Conservation (phyloP, 148 eudicot genomes). For the Heliosperma pusillum region DNA sequence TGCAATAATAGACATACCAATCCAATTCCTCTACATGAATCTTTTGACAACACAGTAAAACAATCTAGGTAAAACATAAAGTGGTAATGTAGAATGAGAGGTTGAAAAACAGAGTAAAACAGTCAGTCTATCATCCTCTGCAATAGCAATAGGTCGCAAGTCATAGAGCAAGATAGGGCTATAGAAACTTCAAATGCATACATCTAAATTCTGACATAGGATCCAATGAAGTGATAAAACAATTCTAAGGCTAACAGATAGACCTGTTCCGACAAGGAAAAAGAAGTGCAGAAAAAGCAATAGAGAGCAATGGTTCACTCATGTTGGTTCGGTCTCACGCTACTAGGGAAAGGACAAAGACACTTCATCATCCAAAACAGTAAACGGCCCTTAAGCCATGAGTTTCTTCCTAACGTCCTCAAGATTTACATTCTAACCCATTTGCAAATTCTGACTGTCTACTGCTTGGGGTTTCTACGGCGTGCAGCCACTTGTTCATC, state of each 20-base stretch:
- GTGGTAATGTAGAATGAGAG: not conserved
- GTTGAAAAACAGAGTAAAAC: not conserved
- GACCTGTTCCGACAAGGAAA: not conserved
- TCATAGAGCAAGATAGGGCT: not conserved
- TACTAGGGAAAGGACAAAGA: constrained; percentile 5
- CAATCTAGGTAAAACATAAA: not conserved
- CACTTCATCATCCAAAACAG: constrained; percentile 16
- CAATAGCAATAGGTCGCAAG: not conserved
- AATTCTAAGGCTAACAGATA: not conserved
- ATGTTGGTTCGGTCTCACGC: constrained; percentile 8
- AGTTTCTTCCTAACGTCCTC: constrained; percentile 24
- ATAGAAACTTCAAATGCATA: constrained; percentile 8
- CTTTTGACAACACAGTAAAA: not conserved
- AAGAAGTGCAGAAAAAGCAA: not conserved
- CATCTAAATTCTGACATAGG: constrained; percentile 8
- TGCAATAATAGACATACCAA: too few species aligned
- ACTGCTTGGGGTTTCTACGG: constrained; percentile 47
- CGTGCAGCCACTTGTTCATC: constrained; percentile 76
- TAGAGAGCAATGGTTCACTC: constrained; percentile 7
- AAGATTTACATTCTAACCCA: constrained; percentile 23
- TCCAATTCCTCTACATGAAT: not conserved
- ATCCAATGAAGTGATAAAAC: constrained; percentile 7
- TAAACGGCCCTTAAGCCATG: not conserved
- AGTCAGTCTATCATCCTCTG: not conserved
- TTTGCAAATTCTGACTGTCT: constrained; percentile 27